Percentiles rank a stretch among this genome's conserved stretches.
Evolutionary conservation across 2,329 filamentous ascomycete genomes (phyloP).

Genomic region (Xenoacremonium recifei): DNA sequence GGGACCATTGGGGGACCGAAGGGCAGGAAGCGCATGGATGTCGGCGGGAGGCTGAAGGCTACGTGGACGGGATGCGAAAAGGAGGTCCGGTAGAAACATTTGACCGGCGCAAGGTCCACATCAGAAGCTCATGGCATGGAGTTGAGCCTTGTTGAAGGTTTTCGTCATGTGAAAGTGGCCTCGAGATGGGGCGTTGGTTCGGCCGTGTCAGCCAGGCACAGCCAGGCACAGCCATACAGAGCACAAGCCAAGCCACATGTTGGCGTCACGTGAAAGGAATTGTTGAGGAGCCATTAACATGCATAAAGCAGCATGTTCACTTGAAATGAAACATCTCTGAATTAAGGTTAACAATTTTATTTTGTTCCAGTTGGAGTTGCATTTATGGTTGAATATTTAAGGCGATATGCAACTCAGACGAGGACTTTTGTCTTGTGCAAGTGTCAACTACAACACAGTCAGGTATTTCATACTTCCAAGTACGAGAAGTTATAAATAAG

Average conservation of each 20-base stretch:
- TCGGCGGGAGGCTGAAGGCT: conserved; percentile 3
- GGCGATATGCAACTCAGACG: not conserved
- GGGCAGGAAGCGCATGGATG: conserved; percentile 18
- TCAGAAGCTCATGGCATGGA: conserved; percentile 14
- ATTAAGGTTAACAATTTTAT: no score
- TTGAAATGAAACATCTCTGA: no score
- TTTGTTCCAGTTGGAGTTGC: not conserved
- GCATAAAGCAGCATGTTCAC: no score
- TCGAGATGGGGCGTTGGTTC: conserved; percentile 22
- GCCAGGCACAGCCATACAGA: conserved; percentile 11
- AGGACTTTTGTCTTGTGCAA: not conserved
- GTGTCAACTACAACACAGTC: no score
- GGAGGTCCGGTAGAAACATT: conserved; percentile 15
- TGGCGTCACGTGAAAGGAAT: conserved; percentile 1
- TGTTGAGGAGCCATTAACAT: no score
- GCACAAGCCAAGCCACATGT: not conserved
- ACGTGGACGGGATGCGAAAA: conserved; percentile 5
- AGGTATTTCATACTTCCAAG: no score
- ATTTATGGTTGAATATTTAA: not conserved
- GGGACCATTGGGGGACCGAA: conserved; percentile 26
- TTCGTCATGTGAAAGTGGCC: conserved; percentile 30
- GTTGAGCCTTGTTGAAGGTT: conserved; percentile 11
- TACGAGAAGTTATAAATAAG: no score
- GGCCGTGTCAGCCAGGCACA: conserved; percentile 23
- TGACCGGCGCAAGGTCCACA: conserved; percentile 15